These are phyloP conservation scores for Begonia loranthoides DNA, from an alignment of 306 rosid species.

Conservation along the genomic window DNA sequence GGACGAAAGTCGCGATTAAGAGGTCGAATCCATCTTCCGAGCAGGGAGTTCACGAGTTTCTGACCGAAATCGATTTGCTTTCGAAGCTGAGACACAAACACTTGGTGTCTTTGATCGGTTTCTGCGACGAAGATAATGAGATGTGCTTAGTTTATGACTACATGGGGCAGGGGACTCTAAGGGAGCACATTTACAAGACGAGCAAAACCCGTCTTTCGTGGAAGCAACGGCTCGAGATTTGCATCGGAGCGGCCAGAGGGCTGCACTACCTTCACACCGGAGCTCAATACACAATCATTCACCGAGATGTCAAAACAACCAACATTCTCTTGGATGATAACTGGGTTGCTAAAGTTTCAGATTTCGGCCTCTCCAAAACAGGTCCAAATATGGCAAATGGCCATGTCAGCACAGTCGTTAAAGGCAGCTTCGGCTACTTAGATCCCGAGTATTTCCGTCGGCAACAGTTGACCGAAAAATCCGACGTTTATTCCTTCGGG, in stretches of 20 bases:
- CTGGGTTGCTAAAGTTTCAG: slow-evolving; percentile 45
- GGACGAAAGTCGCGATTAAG: slow-evolving; percentile 34
- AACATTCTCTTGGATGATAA: slow-evolving; percentile 44
- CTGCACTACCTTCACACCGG: slow-evolving; percentile 51
- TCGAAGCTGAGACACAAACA: slow-evolving; percentile 45
- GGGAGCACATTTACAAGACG: slow-evolving; percentile 38
- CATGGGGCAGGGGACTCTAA: slow-evolving; percentile 31
- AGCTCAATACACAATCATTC: slow-evolving; percentile 39
- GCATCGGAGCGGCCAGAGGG: slow-evolving; percentile 46
- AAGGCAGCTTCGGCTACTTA: slow-evolving; percentile 41
- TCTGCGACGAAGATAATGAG: slow-evolving; percentile 37
- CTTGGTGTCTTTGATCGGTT: slow-evolving; percentile 35
- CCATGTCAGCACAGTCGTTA: slow-evolving; percentile 43
- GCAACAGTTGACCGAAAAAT: slow-evolving; percentile 42
- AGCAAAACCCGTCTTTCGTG: slow-evolving; percentile 33
- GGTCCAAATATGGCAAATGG: slow-evolving; percentile 34
- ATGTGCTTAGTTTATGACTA: slow-evolving; percentile 42
- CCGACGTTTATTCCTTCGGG: slow-evolving; percentile 41
- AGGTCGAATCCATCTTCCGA: slow-evolving; percentile 40
- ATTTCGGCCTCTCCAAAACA: slow-evolving; percentile 40
- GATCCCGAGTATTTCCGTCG: slow-evolving; percentile 40
- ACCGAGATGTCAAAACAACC: slow-evolving; percentile 42
- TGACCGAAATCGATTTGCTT: slow-evolving; percentile 44
- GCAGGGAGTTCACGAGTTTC: slow-evolving; percentile 41
- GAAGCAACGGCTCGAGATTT: slow-evolving; percentile 38